phyloP scores from a whole-genome alignment of 192 early-diverging fungal genomes.

The Umbelopsis isabellina region DNA sequence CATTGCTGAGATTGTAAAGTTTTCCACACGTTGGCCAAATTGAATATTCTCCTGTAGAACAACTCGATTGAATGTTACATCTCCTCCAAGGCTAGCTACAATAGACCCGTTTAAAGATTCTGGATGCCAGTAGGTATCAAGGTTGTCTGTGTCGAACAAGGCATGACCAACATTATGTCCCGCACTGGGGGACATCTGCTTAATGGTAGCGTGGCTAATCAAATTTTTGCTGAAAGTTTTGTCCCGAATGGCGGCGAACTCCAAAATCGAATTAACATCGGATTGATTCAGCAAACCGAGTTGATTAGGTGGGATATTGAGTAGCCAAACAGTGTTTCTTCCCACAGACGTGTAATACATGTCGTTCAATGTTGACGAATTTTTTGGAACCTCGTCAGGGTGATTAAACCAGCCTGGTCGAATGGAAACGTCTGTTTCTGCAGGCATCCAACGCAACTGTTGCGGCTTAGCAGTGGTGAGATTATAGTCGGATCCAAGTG shows the following conservation, averaged over 20 bases:
- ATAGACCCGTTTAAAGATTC: neutral
- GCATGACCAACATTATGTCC: neutral
- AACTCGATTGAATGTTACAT: neutral
- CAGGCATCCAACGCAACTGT: slow-evolving; percentile 12
- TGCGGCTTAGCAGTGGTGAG: neutral
- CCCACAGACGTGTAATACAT: slow-evolving; percentile 8
- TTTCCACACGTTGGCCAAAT: slow-evolving; percentile 14
- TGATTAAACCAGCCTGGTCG: slow-evolving; percentile 15
- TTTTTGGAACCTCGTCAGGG: slow-evolving; percentile 1
- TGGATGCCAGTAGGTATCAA: slow-evolving; percentile 15
- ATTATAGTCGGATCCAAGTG: slow-evolving; percentile 12
- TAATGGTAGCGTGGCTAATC: neutral
- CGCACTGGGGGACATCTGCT: neutral
- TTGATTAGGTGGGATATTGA: slow-evolving; percentile 11
- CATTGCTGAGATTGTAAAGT: slow-evolving; percentile 10
- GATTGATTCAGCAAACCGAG: neutral
- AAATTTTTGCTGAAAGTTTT: slow-evolving; percentile 4
- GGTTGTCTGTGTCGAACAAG: slow-evolving; percentile 5
- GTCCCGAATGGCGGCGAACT: neutral
- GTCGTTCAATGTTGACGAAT: neutral
- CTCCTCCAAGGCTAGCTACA: neutral
- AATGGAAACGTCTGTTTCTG: slow-evolving; percentile 16
- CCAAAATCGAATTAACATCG: neutral
- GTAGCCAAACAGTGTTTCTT: slow-evolving; percentile 10
- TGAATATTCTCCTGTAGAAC: slow-evolving; percentile 14